A percentile compares a stretch with the other conserved stretches of the same genome.
Evolutionary conservation across 129 eudicot species (phyloP).

Genomic region (Pseudognaphalium luteoalbum): DNA sequence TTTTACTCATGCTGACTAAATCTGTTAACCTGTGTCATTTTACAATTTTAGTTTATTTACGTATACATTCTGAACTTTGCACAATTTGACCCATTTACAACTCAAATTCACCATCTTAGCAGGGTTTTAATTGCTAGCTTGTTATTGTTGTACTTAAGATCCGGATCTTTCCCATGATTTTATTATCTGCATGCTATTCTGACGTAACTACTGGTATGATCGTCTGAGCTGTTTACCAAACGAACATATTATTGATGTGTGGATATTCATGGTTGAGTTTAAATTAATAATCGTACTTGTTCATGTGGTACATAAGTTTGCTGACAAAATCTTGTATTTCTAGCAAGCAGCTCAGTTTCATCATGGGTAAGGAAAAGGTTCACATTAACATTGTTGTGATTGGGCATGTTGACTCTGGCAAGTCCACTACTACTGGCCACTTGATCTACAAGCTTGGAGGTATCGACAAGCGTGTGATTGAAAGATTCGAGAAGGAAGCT

Average conservation of each 20-base stretch:
- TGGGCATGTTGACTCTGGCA: slow-evolving; percentile 49
- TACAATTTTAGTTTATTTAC: background rate
- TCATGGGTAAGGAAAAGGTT: slow-evolving; percentile 43
- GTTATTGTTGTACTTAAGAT: background rate
- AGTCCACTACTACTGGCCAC: slow-evolving; percentile 51
- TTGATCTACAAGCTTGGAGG: slow-evolving; percentile 62
- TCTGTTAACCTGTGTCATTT: background rate
- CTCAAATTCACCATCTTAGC: background rate
- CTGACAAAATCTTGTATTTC: background rate
- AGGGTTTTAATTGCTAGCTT: background rate
- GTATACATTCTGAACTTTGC: background rate
- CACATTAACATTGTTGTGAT: slow-evolving; percentile 43
- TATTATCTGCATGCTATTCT: background rate
- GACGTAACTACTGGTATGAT: too few relatives aligned
- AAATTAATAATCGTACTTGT: too few relatives aligned
- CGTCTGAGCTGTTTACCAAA: background rate
- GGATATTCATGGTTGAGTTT: background rate
- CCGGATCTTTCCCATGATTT: background rate
- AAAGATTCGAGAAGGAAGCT: slow-evolving; percentile 56
- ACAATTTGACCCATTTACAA: background rate
- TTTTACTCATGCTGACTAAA: background rate
- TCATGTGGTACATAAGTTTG: background rate
- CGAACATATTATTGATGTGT: background rate
- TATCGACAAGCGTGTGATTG: slow-evolving; percentile 63
- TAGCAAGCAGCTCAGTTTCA: slow-evolving; percentile 15